Evolutionary conservation across 2,329 filamentous ascomycete genomes (phyloP).

Genomic region (Knufia petricola): DNA sequence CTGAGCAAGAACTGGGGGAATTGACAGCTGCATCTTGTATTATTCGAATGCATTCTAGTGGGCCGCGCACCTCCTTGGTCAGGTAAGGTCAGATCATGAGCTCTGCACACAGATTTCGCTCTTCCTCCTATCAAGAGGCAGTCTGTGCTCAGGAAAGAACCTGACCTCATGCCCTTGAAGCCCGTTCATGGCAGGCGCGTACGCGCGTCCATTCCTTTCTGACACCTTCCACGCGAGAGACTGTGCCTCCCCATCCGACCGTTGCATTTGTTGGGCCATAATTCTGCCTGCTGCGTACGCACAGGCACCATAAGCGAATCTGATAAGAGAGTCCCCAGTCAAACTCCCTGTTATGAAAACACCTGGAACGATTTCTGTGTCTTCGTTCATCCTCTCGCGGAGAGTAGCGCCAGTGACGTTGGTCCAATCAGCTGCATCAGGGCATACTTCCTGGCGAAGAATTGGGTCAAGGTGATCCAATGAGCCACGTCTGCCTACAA

Average conservation of each 20-base stretch:
- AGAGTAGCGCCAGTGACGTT: constrained; percentile 31
- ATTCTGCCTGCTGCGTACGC: constrained; percentile 47
- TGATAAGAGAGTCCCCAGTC: constrained; percentile 51
- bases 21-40: too few relatives aligned
- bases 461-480: constrained; percentile 41
- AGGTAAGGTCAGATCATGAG: neutral
- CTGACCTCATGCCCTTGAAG: constrained; percentile 6
- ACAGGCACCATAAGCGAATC: constrained; percentile 51
- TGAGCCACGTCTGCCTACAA: constrained; percentile 47
- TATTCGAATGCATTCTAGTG: too few relatives aligned
- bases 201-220: neutral
- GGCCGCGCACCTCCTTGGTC: too few relatives aligned
- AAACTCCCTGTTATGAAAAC: constrained; percentile 51
- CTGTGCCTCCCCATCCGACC: neutral
- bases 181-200: constrained; percentile 4
- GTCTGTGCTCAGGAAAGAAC: neutral
- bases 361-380: constrained; percentile 43
- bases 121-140: constrained; percentile 6
- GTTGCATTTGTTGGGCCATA: constrained; percentile 23
- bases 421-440: constrained; percentile 11
- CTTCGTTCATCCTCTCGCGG: constrained; percentile 41
- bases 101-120: constrained; percentile 8
- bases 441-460: constrained; percentile 41
- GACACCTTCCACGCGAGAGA: neutral
- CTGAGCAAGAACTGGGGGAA: too few relatives aligned